phyloP scores from a whole-genome alignment of 2,329 filamentous ascomycete genomes.

The Ophiosphaerella korrae region DNA sequence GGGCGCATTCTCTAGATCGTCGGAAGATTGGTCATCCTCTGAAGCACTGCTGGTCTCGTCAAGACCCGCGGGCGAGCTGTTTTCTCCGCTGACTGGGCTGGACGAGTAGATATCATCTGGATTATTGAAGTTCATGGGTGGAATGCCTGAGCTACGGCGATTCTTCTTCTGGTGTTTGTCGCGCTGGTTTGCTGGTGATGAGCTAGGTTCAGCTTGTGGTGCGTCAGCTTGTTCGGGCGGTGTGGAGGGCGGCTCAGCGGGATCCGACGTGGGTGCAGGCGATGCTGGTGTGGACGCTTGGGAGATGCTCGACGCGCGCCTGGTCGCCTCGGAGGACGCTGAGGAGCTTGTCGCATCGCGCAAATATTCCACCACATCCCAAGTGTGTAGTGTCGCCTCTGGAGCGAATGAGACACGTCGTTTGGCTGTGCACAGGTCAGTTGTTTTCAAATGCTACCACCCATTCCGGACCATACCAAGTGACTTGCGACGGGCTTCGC shows the following conservation, averaged over 20 bases:
- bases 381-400: slow-evolving; percentile 95
- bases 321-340: slow-evolving; percentile 73
- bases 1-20: slow-evolving; percentile 60
- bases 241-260: slow-evolving; percentile 65
- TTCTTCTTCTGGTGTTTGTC: slow-evolving; percentile 66
- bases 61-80: slow-evolving; percentile 45
- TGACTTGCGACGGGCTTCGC: slow-evolving; percentile 90
- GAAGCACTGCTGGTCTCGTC: slow-evolving; percentile 61
- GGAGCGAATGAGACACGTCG: slow-evolving; percentile 95
- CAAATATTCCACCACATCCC: slow-evolving; percentile 88
- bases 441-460: background rate
- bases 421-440: slow-evolving; percentile 62
- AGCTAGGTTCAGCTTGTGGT: slow-evolving; percentile 61
- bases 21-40: slow-evolving; percentile 73
- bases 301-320: slow-evolving; percentile 69
- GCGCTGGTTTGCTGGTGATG: slow-evolving; percentile 69
- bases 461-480: slow-evolving; percentile 58
- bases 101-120: slow-evolving; percentile 72
- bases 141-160: slow-evolving; percentile 68
- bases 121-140: slow-evolving; percentile 67
- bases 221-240: slow-evolving; percentile 66
- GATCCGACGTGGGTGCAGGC: slow-evolving; percentile 50
- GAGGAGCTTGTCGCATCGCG: slow-evolving; percentile 82
- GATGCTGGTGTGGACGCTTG: slow-evolving; percentile 37
- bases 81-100: slow-evolving; percentile 73